Evolutionary conservation across 495 filamentous ascomycete genomes (phyloP).

Genomic region (Cenococcum geophilum): DNA sequence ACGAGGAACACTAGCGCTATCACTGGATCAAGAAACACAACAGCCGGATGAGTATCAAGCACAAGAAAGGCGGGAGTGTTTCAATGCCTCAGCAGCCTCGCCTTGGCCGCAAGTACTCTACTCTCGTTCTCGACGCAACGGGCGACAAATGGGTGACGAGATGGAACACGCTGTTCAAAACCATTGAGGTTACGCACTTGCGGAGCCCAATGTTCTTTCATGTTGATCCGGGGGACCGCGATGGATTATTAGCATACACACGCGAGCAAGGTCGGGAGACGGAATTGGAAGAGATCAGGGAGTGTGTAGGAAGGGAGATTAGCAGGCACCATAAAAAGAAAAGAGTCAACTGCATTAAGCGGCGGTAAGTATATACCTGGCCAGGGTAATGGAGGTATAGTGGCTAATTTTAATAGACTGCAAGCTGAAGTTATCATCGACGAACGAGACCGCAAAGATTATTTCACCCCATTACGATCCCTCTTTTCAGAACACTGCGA

Average conservation of each 20-base stretch:
- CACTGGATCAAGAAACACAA: conserved; percentile 57
- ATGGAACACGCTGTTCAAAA: conserved; percentile 53
- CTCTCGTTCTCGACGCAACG: conserved; percentile 49
- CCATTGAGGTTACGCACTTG: conserved; percentile 53
- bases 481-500: conserved; percentile 55
- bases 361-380: not conserved
- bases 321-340: conserved; percentile 62
- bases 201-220: conserved; percentile 66
- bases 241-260: conserved; percentile 56
- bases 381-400: not conserved
- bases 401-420: not conserved
- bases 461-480: conserved; percentile 52
- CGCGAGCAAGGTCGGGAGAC: conserved; percentile 45
- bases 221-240: conserved; percentile 57
- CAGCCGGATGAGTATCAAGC: conserved; percentile 42
- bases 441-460: conserved; percentile 60
- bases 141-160: conserved; percentile 50
- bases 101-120: conserved; percentile 1
- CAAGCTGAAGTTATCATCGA: conserved; percentile 44
- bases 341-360: conserved; percentile 30
- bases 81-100: conserved; percentile 18
- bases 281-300: conserved; percentile 52
- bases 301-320: conserved; percentile 57
- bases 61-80: conserved; percentile 30
- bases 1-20: conserved; percentile 59